These are phyloP conservation scores for Termitomyces sp. DNA, from an alignment of 768 basidiomycete species.

Conservation along the genomic window DNA sequence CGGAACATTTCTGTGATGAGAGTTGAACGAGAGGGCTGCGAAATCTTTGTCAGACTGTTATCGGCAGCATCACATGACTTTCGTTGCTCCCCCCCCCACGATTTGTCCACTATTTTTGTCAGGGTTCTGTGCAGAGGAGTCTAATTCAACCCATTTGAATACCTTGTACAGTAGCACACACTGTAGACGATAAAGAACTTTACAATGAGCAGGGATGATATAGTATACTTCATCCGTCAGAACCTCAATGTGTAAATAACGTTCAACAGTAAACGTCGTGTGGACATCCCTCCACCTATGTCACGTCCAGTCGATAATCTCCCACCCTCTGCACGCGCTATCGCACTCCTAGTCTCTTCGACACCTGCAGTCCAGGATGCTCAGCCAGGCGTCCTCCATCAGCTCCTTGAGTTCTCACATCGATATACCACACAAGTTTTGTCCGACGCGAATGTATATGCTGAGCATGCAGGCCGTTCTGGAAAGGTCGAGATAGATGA, in stretches of 20 bases:
- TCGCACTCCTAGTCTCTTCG: slow-evolving; percentile 77
- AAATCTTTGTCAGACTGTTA: slow-evolving; percentile 14
- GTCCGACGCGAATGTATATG: slow-evolving; percentile 81
- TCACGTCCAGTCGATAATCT: slow-evolving; percentile 57
- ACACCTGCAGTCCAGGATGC: slow-evolving; percentile 82
- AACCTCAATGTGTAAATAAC: background rate
- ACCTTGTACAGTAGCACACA: background rate
- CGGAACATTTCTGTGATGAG: slow-evolving; percentile 62
- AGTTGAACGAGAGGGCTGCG: slow-evolving; percentile 8
- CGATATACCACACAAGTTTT: slow-evolving; percentile 80
- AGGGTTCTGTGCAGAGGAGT: background rate
- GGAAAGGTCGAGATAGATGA: slow-evolving; percentile 85
- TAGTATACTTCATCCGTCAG: background rate
- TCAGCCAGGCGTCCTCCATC: slow-evolving; percentile 81
- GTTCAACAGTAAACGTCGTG: background rate
- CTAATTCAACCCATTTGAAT: background rate
- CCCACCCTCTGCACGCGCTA: slow-evolving; percentile 80
- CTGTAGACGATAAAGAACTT: background rate
- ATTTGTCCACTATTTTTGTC: background rate
- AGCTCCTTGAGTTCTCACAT: slow-evolving; percentile 82
- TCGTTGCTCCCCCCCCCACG: too few relatives aligned
- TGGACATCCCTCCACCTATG: slow-evolving; percentile 20
- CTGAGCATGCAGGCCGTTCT: slow-evolving; percentile 75
- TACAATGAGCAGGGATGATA: background rate
- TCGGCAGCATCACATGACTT: background rate